Percentiles rank a stretch among this genome's conserved stretches.
Evolutionary conservation across 495 filamentous ascomycete species (phyloP).

Genomic region (Choiromyces venosus): DNA sequence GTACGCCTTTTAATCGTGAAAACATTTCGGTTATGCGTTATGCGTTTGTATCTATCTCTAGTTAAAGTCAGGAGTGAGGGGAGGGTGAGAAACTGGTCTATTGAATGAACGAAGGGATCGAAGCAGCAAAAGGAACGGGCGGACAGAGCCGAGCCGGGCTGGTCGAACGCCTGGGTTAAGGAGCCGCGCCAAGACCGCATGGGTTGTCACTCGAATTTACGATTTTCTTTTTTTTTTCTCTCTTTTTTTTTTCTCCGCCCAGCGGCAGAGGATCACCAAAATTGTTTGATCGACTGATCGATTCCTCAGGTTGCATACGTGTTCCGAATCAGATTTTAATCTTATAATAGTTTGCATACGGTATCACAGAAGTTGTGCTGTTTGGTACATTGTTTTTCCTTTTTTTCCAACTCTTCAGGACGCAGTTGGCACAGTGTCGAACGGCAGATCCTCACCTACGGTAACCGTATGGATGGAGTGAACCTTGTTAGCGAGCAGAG

Average conservation of each 20-base stretch:
- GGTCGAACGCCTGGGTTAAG: neutral
- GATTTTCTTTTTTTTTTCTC: neutral
- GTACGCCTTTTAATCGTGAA: conserved; percentile 33
- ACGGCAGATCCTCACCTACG: neutral
- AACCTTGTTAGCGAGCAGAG: neutral
- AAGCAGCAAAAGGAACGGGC: neutral
- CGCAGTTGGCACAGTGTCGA: neutral
- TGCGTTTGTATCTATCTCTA: neutral
- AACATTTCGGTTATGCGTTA: conserved; percentile 24
- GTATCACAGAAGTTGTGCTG: neutral
- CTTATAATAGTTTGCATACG: neutral
- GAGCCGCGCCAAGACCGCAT: neutral
- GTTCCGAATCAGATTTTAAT: neutral
- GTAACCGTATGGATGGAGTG: neutral
- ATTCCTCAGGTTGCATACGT: conserved; percentile 9
- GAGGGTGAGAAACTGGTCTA: neutral
- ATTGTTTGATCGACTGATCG: conserved; percentile 1
- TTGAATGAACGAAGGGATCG: neutral
- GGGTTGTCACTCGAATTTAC: neutral
- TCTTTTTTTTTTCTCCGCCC: neutral
- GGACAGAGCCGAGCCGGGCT: neutral
- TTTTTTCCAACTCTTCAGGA: neutral
- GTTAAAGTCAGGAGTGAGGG: neutral
- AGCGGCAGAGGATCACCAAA: neutral
- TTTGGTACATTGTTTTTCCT: neutral